Base-by-base conservation (phyloP, 441 rosid genomes). In the Corymbia citriodora region DNA sequence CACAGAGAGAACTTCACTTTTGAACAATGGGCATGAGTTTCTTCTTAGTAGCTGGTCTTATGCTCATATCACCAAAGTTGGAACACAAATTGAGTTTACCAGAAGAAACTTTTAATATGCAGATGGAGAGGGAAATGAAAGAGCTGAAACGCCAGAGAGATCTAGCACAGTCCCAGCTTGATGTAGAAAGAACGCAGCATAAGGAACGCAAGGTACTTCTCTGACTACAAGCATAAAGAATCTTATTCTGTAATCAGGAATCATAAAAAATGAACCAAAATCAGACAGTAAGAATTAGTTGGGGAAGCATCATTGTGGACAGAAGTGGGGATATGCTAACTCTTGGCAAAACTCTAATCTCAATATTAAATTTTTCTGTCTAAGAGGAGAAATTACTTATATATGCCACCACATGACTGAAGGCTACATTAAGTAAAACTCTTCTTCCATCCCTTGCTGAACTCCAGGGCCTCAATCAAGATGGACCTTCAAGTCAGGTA, bases 121-220 rank as follows among this genome's bases (percentile, higher is more conserved):
- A 98, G 99, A 96, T 98, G 97, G 98, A 93, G 91, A 94, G 92
- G 82, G 98, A 97, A 92, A 95, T 98, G 97, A 97, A 93, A 92
- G 99, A 97, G 94, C 93, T 98, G 90, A 97, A 97, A 94, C 98
- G 98, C 88, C 97, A 97, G 92, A 97, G 99, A 95, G 99, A 97
- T 94, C 92, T 93, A 90, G 99, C 97, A 89, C 94, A 97, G 89
- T 94, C 98, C 83, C 96, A 95, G 88, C 98, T 96, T 92, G 97
- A 96, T 92, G 93, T 90, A 88, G 96, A 96, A 96, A 95, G 95
- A 94, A 97, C 93, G 90, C 92, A 93, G 70, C 91, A 92, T 89
- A 96, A 95, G 93, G 98, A 96, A 92, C 94, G 65, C 65, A 97
- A 96, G 99, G 99, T 97, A 93, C 59, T 88, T 45, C 1, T 27